Conservation (phyloP, 441 rosid species). For the Daphne laureola region DNA sequence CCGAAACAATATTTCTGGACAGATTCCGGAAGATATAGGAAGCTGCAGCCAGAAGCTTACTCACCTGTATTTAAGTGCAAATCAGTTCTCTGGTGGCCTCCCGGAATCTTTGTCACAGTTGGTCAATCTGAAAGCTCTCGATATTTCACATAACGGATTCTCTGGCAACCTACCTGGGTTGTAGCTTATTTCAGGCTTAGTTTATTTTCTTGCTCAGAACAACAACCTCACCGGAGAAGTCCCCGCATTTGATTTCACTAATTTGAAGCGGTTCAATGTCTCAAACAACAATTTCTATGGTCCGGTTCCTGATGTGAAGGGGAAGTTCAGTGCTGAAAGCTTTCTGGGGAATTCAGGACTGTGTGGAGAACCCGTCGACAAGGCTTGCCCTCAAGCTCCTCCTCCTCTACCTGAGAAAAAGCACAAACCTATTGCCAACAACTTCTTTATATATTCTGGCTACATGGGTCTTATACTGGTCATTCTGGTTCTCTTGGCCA, state of each 20-base stretch:
- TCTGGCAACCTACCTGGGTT: conserved; percentile 36
- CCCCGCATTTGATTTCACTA: conserved; percentile 40
- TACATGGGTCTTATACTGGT: conserved; percentile 29
- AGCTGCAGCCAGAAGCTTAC: conserved; percentile 31
- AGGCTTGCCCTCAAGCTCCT: conserved; percentile 29
- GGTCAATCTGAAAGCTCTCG: conserved; percentile 38
- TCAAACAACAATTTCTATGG: conserved; percentile 54
- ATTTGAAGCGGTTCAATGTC: conserved; percentile 38
- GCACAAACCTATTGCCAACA: conserved; percentile 13
- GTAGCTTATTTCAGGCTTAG: conserved; percentile 30
- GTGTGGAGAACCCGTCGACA: conserved; percentile 34
- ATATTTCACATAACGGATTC: conserved; percentile 37
- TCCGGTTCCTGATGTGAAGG: conserved; percentile 36
- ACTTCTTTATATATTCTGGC: conserved; percentile 38
- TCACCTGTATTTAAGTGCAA: conserved; percentile 35
- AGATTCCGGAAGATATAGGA: conserved; percentile 28
- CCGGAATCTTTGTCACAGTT: conserved; percentile 36
- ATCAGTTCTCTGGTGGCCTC: conserved; percentile 33
- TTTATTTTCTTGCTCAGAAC: conserved; percentile 36
- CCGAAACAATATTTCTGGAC: conserved; percentile 30
- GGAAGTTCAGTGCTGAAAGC: conserved; percentile 28
- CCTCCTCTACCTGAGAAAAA: conserved; percentile 17
- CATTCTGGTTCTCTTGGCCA: conserved; percentile 18
- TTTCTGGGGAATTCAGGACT: conserved; percentile 39
- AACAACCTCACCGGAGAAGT: conserved; percentile 38